A percentile compares a stretch with the other conserved stretches of the same genome.
phyloP scores from a whole-genome alignment of 163 green algal genomes.

The Scenedesmus sp. region DNA sequence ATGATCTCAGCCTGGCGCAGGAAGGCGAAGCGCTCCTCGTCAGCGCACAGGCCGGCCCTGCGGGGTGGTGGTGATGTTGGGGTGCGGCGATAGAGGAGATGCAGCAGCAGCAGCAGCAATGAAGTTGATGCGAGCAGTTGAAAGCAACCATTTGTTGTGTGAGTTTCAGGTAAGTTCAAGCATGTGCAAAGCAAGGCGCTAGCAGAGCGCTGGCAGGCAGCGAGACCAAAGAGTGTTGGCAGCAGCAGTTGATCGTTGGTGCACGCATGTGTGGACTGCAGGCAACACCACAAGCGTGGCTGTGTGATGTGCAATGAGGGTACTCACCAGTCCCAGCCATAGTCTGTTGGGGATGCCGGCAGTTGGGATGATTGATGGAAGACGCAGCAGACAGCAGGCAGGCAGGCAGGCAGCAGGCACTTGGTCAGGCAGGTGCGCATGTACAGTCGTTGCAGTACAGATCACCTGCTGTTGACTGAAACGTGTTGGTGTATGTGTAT shows the following conservation, averaged over 20 bases:
- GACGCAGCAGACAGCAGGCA: background rate
- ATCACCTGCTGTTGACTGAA: background rate
- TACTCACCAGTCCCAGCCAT: constrained; percentile 39
- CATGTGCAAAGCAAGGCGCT: background rate
- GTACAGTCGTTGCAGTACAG: background rate
- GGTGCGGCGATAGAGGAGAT: too few relatives aligned
- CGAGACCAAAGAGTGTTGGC: background rate
- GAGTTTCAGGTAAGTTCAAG: background rate
- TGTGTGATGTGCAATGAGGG: too few relatives aligned
- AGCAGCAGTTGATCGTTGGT: too few relatives aligned
- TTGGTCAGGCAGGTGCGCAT: background rate
- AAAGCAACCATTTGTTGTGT: background rate
- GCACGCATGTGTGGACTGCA: too few relatives aligned
- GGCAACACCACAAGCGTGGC: too few relatives aligned
- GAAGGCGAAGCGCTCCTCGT: constrained; percentile 76
- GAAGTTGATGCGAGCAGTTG: background rate
- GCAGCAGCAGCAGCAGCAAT: background rate
- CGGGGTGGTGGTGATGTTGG: constrained; percentile 10
- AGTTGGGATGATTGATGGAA: background rate
- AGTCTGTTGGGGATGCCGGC: constrained; percentile 3
- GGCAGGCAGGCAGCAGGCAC: background rate
- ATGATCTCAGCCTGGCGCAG: constrained; percentile 83
- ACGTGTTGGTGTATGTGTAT: too few relatives aligned
- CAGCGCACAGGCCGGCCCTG: constrained; percentile 75
- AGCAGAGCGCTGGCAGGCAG: background rate